phyloP scores from a whole-genome alignment of 2,329 filamentous ascomycete species.

The Mycosphaerella sp. region DNA sequence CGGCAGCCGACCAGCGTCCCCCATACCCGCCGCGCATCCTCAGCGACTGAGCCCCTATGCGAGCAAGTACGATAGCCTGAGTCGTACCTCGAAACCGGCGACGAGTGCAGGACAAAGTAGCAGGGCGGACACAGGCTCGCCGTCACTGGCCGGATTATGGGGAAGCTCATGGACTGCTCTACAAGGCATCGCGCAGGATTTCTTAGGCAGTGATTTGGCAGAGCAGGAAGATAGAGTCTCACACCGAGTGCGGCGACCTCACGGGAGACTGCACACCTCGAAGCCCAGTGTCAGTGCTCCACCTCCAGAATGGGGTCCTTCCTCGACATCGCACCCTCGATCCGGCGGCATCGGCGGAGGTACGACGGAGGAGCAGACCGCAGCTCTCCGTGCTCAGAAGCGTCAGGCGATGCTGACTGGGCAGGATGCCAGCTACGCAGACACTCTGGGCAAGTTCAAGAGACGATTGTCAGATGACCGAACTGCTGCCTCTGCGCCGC shows the following conservation, averaged over 20 bases:
- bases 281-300: slow-evolving; percentile 33
- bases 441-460: slow-evolving; percentile 50
- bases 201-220: slow-evolving; percentile 39
- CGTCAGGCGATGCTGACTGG: slow-evolving; percentile 42
- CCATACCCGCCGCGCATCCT: slow-evolving; percentile 36
- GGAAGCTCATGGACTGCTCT: slow-evolving; percentile 45
- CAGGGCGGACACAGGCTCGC: slow-evolving; percentile 18
- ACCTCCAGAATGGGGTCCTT: slow-evolving; percentile 45
- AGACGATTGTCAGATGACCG: slow-evolving; percentile 62
- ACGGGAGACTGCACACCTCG: slow-evolving; percentile 16
- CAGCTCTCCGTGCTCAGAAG: slow-evolving; percentile 45
- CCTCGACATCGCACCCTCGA: slow-evolving; percentile 30
- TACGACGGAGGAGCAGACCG: slow-evolving; percentile 42
- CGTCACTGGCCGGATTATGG: slow-evolving; percentile 40
- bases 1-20: slow-evolving; percentile 38
- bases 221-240: slow-evolving; percentile 12
- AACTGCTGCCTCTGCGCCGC: slow-evolving; percentile 42
- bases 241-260: slow-evolving; percentile 31
- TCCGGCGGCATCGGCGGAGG: slow-evolving; percentile 40
- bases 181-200: slow-evolving; percentile 45
- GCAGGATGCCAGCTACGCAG: slow-evolving; percentile 36
- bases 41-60: slow-evolving; percentile 15
- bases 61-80: slow-evolving; percentile 5
- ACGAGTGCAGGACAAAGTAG: slow-evolving; percentile 17
- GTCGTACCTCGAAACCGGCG: slow-evolving; percentile 8